Conservation (phyloP, 805 yeast species). For the Scheffersomyces stipitis region DNA sequence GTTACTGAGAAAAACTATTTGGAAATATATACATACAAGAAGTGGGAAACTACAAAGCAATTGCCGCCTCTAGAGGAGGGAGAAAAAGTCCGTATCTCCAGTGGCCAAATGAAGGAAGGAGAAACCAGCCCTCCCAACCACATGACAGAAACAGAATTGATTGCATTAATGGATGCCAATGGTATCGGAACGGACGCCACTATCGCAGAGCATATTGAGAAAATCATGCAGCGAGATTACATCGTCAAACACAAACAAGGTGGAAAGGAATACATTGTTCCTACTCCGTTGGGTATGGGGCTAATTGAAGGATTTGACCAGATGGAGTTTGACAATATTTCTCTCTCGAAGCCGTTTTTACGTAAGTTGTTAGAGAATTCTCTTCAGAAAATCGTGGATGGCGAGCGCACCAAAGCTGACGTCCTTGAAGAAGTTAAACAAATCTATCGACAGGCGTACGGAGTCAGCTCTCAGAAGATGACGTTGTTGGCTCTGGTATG, state of each 20-base stretch:
- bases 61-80: constrained; percentile 64
- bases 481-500: constrained; percentile 29
- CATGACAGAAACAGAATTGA: constrained; percentile 89
- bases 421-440: constrained; percentile 57
- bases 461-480: constrained; percentile 43
- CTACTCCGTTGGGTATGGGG: constrained; percentile 82
- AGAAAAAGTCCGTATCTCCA: constrained; percentile 54
- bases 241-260: constrained; percentile 45
- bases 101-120: constrained; percentile 67
- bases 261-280: constrained; percentile 53
- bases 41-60: constrained; percentile 69
- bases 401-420: constrained; percentile 48
- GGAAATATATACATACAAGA: constrained; percentile 74
- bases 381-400: constrained; percentile 67
- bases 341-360: constrained; percentile 85
- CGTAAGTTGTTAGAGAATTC: constrained; percentile 72
- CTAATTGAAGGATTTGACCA: constrained; percentile 84
- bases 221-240: constrained; percentile 67
- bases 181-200: constrained; percentile 99
- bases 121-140: constrained; percentile 77
- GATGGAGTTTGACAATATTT: constrained; percentile 66
- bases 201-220: constrained; percentile 95
- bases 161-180: constrained; percentile 91
- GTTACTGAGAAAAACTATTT: constrained; percentile 76
- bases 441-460: constrained; percentile 63